These are phyloP conservation scores for Aphanomyces cochlioides DNA, from an alignment of 352 stramenopile genomes.

Conservation along the genomic window DNA sequence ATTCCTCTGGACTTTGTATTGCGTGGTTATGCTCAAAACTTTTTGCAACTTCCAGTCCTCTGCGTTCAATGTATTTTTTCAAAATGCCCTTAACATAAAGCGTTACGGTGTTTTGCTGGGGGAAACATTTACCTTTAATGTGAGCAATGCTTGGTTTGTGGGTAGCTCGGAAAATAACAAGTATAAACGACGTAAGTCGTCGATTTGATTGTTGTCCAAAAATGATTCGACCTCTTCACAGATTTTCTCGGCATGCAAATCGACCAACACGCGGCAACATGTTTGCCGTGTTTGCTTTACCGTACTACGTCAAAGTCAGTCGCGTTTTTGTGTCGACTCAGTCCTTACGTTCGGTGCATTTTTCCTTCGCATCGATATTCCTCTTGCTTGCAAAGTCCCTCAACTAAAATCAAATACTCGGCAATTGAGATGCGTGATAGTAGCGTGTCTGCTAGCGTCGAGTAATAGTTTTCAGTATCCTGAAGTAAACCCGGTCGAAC, in stretches of 20 bases:
- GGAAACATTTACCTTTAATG: constrained; percentile 54
- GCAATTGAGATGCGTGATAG: constrained; percentile 63
- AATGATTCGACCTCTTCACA: constrained; percentile 76
- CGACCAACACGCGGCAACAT: constrained; percentile 72
- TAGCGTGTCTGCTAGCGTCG: constrained; percentile 54
- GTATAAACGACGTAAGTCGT: constrained; percentile 75
- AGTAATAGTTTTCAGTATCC: constrained; percentile 70
- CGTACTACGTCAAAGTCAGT: constrained; percentile 63
- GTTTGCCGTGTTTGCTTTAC: constrained; percentile 71
- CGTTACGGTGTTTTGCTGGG: background rate
- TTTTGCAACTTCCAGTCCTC: constrained; percentile 67
- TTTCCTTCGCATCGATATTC: constrained; percentile 68
- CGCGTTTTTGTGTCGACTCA: constrained; percentile 67
- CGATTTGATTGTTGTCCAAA: constrained; percentile 68
- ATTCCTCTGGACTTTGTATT: constrained; percentile 75
- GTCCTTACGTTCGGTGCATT: constrained; percentile 63
- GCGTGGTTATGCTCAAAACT: constrained; percentile 78
- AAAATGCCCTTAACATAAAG: constrained; percentile 59
- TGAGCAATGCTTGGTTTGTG: constrained; percentile 72
- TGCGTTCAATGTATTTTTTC: constrained; percentile 81
- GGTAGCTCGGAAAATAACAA: constrained; percentile 77
- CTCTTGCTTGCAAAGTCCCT: constrained; percentile 72
- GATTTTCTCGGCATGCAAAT: constrained; percentile 75
- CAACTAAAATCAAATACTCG: constrained; percentile 67
- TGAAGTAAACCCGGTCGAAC: constrained; percentile 31